A percentile compares a stretch with the other conserved stretches of the same genome.
Evolutionary conservation across 331 rosid genomes (phyloP).

Genomic region (Malus hybrid): DNA sequence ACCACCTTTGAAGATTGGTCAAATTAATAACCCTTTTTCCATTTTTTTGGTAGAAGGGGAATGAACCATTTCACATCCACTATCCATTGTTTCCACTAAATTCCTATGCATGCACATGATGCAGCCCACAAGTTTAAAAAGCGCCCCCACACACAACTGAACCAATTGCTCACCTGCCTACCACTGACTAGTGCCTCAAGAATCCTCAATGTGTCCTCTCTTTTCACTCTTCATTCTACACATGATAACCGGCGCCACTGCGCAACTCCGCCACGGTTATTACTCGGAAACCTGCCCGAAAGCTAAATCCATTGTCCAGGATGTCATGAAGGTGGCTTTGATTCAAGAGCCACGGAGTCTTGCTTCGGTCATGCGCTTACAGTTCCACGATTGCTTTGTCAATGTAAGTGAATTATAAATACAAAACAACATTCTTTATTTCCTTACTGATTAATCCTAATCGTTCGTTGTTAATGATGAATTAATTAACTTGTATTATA

Average conservation of each 20-base stretch:
- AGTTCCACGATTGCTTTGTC: slow-evolving; percentile 83
- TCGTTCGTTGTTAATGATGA: neutral
- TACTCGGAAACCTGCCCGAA: slow-evolving; percentile 55
- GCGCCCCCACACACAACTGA: neutral
- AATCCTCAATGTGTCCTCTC: slow-evolving; percentile 13
- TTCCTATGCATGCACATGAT: neutral
- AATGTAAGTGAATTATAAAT: slow-evolving; percentile 24
- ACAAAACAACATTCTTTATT: neutral
- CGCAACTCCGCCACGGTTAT: slow-evolving; percentile 40
- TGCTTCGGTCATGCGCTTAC: slow-evolving; percentile 88
- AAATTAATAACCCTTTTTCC: too few species aligned
- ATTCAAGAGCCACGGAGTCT: slow-evolving; percentile 56
- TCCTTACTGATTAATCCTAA: neutral
- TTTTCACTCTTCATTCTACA: slow-evolving; percentile 26
- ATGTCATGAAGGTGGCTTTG: slow-evolving; percentile 51
- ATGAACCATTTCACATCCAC: neutral
- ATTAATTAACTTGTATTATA: too few species aligned
- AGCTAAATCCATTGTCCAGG: slow-evolving; percentile 45
- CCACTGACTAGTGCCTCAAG: neutral
- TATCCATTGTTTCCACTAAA: neutral
- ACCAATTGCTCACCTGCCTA: neutral
- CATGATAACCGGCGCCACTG: slow-evolving; percentile 7
- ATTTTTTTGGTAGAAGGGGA: neutral
- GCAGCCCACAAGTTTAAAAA: neutral
- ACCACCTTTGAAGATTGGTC: too few species aligned